Evolutionary conservation across 352 stramenopile genomes (phyloP).

Genomic region (Pythium phragmiticola): DNA sequence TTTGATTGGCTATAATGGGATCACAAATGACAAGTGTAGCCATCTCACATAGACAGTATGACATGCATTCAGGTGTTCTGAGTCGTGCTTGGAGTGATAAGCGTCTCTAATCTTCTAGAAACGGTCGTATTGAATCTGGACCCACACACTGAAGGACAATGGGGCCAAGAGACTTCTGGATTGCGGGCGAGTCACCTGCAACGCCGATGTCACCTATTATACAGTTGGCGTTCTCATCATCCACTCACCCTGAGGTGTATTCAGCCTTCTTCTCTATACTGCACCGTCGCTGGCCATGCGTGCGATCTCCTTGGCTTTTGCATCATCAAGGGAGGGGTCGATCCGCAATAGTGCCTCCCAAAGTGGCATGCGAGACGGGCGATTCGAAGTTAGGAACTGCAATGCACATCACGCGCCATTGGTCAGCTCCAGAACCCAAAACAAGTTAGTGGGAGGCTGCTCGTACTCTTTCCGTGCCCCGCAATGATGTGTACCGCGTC

Average conservation of each 20-base stretch:
- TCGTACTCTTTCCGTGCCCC: conserved; percentile 54
- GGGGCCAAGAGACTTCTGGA: no score
- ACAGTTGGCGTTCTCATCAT: not conserved
- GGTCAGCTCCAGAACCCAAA: not conserved
- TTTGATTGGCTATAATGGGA: not conserved
- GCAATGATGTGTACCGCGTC: conserved; percentile 59
- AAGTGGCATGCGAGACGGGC: conserved; percentile 44
- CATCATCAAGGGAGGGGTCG: conserved; percentile 55
- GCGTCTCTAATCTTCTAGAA: no score
- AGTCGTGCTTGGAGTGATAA: no score
- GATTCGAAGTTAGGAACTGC: conserved; percentile 52
- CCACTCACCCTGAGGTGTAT: no score
- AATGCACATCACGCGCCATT: not conserved
- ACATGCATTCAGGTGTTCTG: no score
- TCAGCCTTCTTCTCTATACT: not conserved
- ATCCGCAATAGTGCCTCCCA: conserved; percentile 73
- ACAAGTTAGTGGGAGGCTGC: not conserved
- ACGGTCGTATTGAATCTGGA: no score
- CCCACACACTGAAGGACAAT: no score
- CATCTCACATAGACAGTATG: not conserved
- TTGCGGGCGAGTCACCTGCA: no score
- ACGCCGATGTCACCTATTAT: no score
- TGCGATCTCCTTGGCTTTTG: conserved; percentile 42
- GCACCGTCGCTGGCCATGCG: conserved; percentile 12
- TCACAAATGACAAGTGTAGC: not conserved